Evolutionary conservation across 768 basidiomycete species (phyloP).

Genomic region (Termitomyces bulborhizus): DNA sequence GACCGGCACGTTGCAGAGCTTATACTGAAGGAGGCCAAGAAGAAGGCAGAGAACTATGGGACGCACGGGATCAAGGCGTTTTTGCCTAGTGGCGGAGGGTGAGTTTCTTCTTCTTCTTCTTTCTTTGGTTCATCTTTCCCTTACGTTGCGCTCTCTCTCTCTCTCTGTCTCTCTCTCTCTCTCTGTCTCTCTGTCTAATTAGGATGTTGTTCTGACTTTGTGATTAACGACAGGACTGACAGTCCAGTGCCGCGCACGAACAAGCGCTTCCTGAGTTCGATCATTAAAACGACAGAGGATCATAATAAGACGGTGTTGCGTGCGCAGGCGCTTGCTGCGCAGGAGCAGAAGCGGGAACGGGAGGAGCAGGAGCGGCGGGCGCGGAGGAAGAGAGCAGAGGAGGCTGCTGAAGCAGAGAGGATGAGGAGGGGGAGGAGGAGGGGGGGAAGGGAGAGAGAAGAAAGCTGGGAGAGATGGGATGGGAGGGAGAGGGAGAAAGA

Average conservation of each 20-base stretch:
- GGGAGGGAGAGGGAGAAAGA: conserved; percentile 44
- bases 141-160: too few relatives aligned
- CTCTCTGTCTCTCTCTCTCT: too few relatives aligned
- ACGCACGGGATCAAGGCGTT: conserved; percentile 78
- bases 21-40: conserved; percentile 88
- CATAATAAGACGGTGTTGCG: conserved; percentile 85
- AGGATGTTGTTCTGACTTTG: background rate
- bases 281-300: conserved; percentile 92
- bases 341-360: conserved; percentile 63
- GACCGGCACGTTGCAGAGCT: conserved; percentile 90
- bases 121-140: background rate
- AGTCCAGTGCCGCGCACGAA: conserved; percentile 73
- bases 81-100: conserved; percentile 43
- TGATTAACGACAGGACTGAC: conserved; percentile 40
- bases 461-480: conserved; percentile 49
- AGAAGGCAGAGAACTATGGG: conserved; percentile 76
- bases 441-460: conserved; percentile 20
- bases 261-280: conserved; percentile 76
- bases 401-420: conserved; percentile 66
- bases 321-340: conserved; percentile 65
- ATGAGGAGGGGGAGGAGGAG: conserved; percentile 33
- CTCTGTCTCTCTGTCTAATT: too few relatives aligned
- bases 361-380: conserved; percentile 63
- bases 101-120: conserved; percentile 13
- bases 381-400: conserved; percentile 61